Evolutionary conservation across 2,329 filamentous ascomycete species (phyloP).

Genomic region (Scleromitrula shiraiana): DNA sequence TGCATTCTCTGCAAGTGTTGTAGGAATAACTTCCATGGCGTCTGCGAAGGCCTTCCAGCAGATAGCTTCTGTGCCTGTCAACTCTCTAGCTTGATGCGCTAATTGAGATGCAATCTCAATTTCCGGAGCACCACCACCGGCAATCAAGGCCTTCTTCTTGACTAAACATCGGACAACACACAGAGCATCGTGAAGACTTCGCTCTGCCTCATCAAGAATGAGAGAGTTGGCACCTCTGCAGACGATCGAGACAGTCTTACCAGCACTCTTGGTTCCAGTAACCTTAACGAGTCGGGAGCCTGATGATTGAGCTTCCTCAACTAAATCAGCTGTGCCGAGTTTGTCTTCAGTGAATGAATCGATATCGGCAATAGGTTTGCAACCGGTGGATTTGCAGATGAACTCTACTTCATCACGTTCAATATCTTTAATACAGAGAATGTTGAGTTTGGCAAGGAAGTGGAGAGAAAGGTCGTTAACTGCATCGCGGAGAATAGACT

Average conservation of each 20-base stretch:
- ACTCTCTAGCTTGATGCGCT: slow-evolving; percentile 69
- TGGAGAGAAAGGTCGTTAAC: slow-evolving; percentile 97
- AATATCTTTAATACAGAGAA: slow-evolving; percentile 93
- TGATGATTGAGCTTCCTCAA: slow-evolving; percentile 83
- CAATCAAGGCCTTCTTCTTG: slow-evolving; percentile 99
- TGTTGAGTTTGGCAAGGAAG: slow-evolving; percentile 95
- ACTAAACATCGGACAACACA: slow-evolving; percentile 96
- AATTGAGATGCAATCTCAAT: slow-evolving; percentile 91
- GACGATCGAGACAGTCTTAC: slow-evolving; percentile 89
- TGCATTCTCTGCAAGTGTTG: slow-evolving; percentile 93
- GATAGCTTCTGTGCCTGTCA: slow-evolving; percentile 89
- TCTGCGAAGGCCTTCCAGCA: slow-evolving; percentile 99
- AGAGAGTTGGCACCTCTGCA: slow-evolving; percentile 89
- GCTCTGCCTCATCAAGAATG: slow-evolving; percentile 95
- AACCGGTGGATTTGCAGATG: slow-evolving; percentile 97
- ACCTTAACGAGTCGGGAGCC: slow-evolving; percentile 93
- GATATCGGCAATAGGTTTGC: slow-evolving; percentile 97
- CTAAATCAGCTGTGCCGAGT: slow-evolving; percentile 83
- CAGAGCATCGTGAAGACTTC: slow-evolving; percentile 91
- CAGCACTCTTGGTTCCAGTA: slow-evolving; percentile 75
- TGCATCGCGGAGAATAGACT: slow-evolving; percentile 94
- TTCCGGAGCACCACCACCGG: slow-evolving; percentile 91
- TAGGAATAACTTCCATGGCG: slow-evolving; percentile 93
- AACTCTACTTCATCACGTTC: slow-evolving; percentile 99
- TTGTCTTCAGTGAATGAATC: slow-evolving; percentile 99